A percentile compares a stretch with the other conserved stretches of the same genome.
phyloP scores from a whole-genome alignment of 805 yeast genomes.

The Ogataea nakhonphanomensis region DNA sequence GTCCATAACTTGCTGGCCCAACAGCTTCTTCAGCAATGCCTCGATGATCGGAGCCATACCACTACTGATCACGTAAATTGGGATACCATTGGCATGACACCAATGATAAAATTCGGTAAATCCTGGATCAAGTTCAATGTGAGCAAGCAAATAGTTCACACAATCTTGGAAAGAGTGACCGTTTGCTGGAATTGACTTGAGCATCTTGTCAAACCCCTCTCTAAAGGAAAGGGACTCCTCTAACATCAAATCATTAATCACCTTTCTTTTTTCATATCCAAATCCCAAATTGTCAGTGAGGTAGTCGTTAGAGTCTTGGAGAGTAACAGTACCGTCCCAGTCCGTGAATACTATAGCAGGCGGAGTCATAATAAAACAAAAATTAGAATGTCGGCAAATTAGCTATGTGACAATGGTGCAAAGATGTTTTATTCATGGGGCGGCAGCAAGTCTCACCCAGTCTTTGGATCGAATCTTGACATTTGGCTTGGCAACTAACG shows the following conservation, averaged over 20 bases:
- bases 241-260: constrained; percentile 68
- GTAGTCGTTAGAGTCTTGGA: constrained; percentile 91
- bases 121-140: constrained; percentile 85
- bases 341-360: constrained; percentile 88
- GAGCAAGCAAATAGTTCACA: constrained; percentile 59
- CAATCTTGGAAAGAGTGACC: constrained; percentile 63
- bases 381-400: background rate
- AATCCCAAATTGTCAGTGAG: constrained; percentile 87
- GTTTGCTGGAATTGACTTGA: constrained; percentile 64
- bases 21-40: constrained; percentile 67
- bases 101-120: constrained; percentile 78
- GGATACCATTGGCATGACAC: constrained; percentile 68
- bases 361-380: constrained; percentile 12
- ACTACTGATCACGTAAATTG: constrained; percentile 81
- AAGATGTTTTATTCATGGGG: background rate
- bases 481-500: no score
- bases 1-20: constrained; percentile 71
- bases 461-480: no score
- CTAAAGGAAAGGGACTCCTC: constrained; percentile 67
- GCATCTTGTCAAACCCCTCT: constrained; percentile 82
- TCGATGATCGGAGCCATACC: constrained; percentile 94
- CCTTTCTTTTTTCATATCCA: constrained; percentile 65
- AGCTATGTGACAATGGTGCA: background rate
- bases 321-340: constrained; percentile 96
- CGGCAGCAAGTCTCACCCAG: no score